These are phyloP conservation scores for Sordariomycetes sp. DNA, from an alignment of 2,329 filamentous ascomycete genomes.

Conservation along the genomic window DNA sequence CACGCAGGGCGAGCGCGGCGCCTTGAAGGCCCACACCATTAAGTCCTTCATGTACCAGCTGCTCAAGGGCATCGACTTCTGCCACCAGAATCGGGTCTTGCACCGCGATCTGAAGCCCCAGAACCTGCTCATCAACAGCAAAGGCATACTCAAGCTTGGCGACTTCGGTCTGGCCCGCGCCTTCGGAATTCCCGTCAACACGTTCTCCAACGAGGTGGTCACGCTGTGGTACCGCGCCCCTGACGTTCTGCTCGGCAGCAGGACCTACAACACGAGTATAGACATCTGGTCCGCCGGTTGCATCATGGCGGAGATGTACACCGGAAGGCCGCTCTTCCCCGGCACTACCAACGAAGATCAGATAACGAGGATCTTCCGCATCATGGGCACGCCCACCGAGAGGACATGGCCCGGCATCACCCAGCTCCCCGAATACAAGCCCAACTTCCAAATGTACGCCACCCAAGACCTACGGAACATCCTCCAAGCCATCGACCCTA, in stretches of 20 bases:
- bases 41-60: conserved; percentile 99
- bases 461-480: conserved; percentile 85
- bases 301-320: conserved; percentile 99
- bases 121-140: conserved; percentile 89
- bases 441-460: conserved; percentile 86
- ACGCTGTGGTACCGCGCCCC: conserved; percentile 97
- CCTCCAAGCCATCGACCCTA: conserved; percentile 79
- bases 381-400: conserved; percentile 97
- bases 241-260: conserved; percentile 84
- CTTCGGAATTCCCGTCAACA: conserved; percentile 96
- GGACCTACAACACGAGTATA: conserved; percentile 99
- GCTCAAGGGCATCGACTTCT: conserved; percentile 91
- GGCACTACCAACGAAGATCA: conserved; percentile 98
- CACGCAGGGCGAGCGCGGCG: conserved; percentile 77
- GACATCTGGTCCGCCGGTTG: conserved; percentile 99
- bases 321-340: conserved; percentile 87
- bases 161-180: conserved; percentile 92
- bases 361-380: conserved; percentile 90
- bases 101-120: conserved; percentile 95
- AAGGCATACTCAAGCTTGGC: conserved; percentile 82
- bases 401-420: conserved; percentile 92
- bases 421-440: conserved; percentile 95
- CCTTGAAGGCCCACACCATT: conserved; percentile 81
- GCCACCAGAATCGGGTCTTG: conserved; percentile 92
- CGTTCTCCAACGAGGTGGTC: conserved; percentile 95